phyloP scores from a whole-genome alignment of 2,329 filamentous ascomycete species.

The Aotearoamyces nothofagi region DNA sequence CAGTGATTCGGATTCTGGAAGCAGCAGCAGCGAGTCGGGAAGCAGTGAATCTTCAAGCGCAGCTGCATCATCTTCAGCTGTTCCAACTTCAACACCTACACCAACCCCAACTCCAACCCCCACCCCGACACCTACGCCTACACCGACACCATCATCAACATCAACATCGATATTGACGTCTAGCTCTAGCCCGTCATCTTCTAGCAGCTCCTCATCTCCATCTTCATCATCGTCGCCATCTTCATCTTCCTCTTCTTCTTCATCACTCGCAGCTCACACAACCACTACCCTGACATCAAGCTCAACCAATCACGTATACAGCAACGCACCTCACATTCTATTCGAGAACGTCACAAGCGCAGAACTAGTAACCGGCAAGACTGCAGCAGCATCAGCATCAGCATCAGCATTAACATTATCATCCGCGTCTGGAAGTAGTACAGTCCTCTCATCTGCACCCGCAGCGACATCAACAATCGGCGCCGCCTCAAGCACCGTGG shows the following conservation, averaged over 20 bases:
- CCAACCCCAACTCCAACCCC: slow-evolving; percentile 15
- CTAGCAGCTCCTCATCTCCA: slow-evolving; percentile 4
- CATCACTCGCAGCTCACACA: not conserved
- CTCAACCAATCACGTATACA: not conserved
- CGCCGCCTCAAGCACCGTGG: slow-evolving; percentile 2
- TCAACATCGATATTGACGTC: slow-evolving; percentile 9
- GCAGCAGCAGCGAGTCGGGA: not conserved
- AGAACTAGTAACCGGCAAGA: not conserved
- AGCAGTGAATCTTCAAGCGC: slow-evolving; percentile 4
- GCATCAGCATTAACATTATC: not conserved
- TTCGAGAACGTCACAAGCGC: slow-evolving; percentile 2
- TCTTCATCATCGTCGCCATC: slow-evolving; percentile 7
- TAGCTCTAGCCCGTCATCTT: slow-evolving; percentile 9
- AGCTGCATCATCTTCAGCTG: slow-evolving; percentile 5
- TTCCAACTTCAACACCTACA: slow-evolving; percentile 2
- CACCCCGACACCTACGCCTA: slow-evolving; percentile 12
- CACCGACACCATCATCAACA: slow-evolving; percentile 8
- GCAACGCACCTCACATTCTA: slow-evolving; percentile 1
- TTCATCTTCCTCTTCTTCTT: slow-evolving; percentile 3
- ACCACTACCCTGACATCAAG: not conserved
- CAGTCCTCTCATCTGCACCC: not conserved
- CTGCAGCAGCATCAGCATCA: slow-evolving; percentile 3
- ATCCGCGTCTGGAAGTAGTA: not conserved
- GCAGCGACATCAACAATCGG: slow-evolving; percentile 6
- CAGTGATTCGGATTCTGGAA: slow-evolving; percentile 2